Evolutionary conservation across 371 early-diverging fungal species (phyloP), one percentile per base, ranked within the genome.

Genomic region (Zopfochytrium polystomum): DNA sequence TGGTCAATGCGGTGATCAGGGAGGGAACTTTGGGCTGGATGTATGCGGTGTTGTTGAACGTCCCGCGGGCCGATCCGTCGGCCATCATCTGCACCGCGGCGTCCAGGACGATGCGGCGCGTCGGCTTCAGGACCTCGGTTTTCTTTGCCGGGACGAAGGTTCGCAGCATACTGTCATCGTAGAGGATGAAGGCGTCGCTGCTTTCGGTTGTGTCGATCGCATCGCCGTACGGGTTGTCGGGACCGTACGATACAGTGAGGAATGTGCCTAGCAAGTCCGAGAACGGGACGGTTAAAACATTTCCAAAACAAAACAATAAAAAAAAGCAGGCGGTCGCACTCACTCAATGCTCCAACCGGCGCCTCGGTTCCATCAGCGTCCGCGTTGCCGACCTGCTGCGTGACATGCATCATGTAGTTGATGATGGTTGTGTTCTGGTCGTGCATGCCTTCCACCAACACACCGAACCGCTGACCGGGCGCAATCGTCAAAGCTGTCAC

Each of bases 401-500:
- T 13, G 25, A 48, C 25, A 26, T 22, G 49, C 49, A 48, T 48
- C 22, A 9, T 9, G 49, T 48, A 48, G 25, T 48, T 48, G 49
- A 48, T 9, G 9, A 48, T 9, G 49, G 49, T 48, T 48, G 49
- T 48, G 22, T 48, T 48, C 25, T n/a, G n/a, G 22, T 48, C 49
- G 9, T 48, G 13, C 9, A 48, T 34, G 22, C 33, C 35, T 4
- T 7, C 30, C 22, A 59, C 47, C 26, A 59, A 23, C 35, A 59
- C 51, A 3, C 35, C 31, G 47, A 50, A 59, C 5, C 59, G 59
- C 50, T 59, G 59, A 23, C 50, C 47, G 22, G 59, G 59, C n/a
- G 59, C 59, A 31, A 59, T 59, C n/a, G 7, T 18, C 20, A 30
- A 52, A 5, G 52, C 20, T 9, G 18, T 52, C 29, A 52, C 52